These are phyloP conservation scores for Cutaneotrichosporon cutaneum DNA, from an alignment of 1,284 basidiomycete genomes.

Conservation along the genomic window DNA sequence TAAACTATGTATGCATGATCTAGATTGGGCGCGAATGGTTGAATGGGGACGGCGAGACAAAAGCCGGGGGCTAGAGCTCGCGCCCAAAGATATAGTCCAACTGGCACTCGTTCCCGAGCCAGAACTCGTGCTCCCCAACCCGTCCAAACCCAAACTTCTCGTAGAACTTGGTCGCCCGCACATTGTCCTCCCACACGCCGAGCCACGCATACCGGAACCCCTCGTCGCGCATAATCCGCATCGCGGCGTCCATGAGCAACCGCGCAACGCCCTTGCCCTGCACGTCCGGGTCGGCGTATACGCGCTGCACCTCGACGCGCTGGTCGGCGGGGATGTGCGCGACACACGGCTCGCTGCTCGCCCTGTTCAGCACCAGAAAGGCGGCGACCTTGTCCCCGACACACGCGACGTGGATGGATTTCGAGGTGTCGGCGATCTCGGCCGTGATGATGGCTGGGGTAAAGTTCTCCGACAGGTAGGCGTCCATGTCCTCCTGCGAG, in stretches of 20 bases:
- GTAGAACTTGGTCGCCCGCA: constrained; percentile 32
- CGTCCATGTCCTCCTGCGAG: constrained; percentile 16
- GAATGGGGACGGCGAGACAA: background rate
- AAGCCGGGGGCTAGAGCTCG: constrained; percentile 6
- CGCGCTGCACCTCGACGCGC: constrained; percentile 20
- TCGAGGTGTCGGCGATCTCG: constrained; percentile 12
- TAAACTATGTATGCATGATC: background rate
- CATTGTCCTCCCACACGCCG: constrained; percentile 40
- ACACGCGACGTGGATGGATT: constrained; percentile 11
- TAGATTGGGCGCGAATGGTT: background rate
- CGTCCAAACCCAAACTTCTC: constrained; percentile 31
- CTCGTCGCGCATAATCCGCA: constrained; percentile 21
- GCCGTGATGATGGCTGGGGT: constrained; percentile 1
- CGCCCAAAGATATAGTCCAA: constrained; percentile 18
- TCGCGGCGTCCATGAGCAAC: constrained; percentile 23
- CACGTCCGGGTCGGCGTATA: constrained; percentile 21
- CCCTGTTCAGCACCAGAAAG: constrained; percentile 14
- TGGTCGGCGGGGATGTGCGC: constrained; percentile 12
- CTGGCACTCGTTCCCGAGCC: constrained; percentile 20
- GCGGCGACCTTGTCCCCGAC: constrained; percentile 9
- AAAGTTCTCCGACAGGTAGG: constrained; percentile 20
- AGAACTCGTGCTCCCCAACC: constrained; percentile 26
- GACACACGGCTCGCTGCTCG: constrained; percentile 15
- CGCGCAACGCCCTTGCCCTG: constrained; percentile 37
- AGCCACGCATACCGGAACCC: constrained; percentile 36